Conservation (phyloP, 805 yeast species). For the Saturnispora mendoncae region DNA sequence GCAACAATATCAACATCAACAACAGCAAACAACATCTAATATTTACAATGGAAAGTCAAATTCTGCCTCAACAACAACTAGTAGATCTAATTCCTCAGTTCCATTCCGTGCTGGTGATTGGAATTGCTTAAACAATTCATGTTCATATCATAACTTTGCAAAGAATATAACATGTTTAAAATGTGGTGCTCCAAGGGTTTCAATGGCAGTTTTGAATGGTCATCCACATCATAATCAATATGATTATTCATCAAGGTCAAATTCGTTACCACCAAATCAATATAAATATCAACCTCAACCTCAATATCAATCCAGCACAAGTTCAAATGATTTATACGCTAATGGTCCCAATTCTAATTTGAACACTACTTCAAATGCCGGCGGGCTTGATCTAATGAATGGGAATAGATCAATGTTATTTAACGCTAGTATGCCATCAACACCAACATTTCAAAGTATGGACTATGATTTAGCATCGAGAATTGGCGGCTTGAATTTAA, state of each 20-base stretch:
- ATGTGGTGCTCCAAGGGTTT: constrained; percentile 68
- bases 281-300: constrained; percentile 4
- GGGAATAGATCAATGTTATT: background rate
- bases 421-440: constrained; percentile 2
- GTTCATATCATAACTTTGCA: constrained; percentile 88
- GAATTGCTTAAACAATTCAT: constrained; percentile 75
- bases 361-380: no score
- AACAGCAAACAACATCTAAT: constrained; percentile 12
- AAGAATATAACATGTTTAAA: constrained; percentile 79
- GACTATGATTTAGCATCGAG: constrained; percentile 15
- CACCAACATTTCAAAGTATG: constrained; percentile 5
- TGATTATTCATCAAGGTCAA: constrained; percentile 11
- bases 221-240: constrained; percentile 22
- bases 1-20: constrained; percentile 8
- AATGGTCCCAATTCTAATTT: no score
- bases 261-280: constrained; percentile 12
- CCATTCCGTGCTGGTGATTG: constrained; percentile 97
- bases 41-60: constrained; percentile 14
- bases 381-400: no score
- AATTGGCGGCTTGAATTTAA: constrained; percentile 17
- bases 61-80: constrained; percentile 16
- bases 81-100: constrained; percentile 38
- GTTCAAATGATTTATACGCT: no score
- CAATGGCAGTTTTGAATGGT: constrained; percentile 25
- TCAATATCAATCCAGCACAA: background rate